Base-by-base conservation (phyloP, 164 flowering plant genomes). In the Vitis labrusca region DNA sequence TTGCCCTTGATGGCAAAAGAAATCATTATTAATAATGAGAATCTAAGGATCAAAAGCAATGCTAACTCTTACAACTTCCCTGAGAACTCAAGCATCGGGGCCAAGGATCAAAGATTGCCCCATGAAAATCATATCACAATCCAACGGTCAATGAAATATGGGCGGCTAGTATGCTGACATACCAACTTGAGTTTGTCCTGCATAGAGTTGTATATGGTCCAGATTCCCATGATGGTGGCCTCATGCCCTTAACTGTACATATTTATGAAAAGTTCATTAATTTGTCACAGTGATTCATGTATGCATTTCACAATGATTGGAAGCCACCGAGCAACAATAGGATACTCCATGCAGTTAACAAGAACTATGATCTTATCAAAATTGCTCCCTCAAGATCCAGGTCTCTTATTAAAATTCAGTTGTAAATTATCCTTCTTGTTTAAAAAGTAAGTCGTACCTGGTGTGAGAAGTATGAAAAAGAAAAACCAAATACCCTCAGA, bases 71-170 rank as follows among this genome's bases (percentile, higher is more conserved):
- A 10, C 19, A 29, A 65, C 44, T 55, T 19, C 68, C 29, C 65
- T 47, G 19, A 27, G 44, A 51, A 6, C 30, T 27, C 55, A 16
- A 10, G 15, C 30, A 61, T 37, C 9, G 15, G 32, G n/a, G 37
- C 15, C 67, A 67, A 57, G 14, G 27, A 44, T 65, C 61, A 64
- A 68, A 63, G 47, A 59, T 63, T 63, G 59, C 71, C 30, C 48
- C 54, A 64, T 47, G 23, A 59, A 70, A n/a, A 19, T n/a, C 53
- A 58, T 17, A 44, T 53, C 27, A 54, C 64, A 30, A 64, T 68
- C 54, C 29, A 53, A 17, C 29, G 23, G 58, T 73, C 66, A 61
- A 73, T 16, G 56, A 47, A 49, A 16, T 63, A 61, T 30, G 50
- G 17, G 59, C 13, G 10, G 47, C 58, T 29, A 52, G 19, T 51